A percentile compares a stretch with the other conserved stretches of the same genome.
phyloP scores from a whole-genome alignment of 345 rosid species.

The Eucalyptus caleyi region DNA sequence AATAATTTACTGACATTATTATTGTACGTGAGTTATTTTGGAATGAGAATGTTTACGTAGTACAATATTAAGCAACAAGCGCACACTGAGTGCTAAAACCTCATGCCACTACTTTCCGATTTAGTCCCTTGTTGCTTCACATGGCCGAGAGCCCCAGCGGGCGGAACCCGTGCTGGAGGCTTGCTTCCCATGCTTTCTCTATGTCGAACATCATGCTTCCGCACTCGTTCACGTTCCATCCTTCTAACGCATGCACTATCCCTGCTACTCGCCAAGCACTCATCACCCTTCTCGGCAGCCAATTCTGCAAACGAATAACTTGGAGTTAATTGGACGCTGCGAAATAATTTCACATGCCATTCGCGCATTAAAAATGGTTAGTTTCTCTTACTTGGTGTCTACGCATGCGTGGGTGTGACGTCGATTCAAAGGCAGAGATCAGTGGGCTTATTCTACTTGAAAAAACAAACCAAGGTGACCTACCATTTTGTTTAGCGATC shows the following conservation, averaged over 20 bases:
- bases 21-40: background rate
- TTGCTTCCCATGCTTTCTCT: conserved; percentile 28
- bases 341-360: background rate
- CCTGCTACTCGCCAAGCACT: conserved; percentile 56
- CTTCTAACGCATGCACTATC: conserved; percentile 28
- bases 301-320: conserved; percentile 18
- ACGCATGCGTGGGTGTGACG: background rate
- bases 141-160: conserved; percentile 5
- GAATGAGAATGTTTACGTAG: background rate
- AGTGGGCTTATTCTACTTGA: background rate
- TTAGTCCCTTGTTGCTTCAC: background rate
- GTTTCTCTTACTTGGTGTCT: background rate
- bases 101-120: background rate
- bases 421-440: background rate
- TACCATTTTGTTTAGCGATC: background rate
- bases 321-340: background rate
- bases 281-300: conserved; percentile 45
- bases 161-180: conserved; percentile 37
- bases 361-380: background rate
- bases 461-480: background rate
- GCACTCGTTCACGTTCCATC: conserved; percentile 17
- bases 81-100: too few species aligned
- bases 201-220: conserved; percentile 1
- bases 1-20: background rate
- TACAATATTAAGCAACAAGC: background rate